Conservation (phyloP, 768 basidiomycete genomes). For the Leucocoprinus leucothites region DNA sequence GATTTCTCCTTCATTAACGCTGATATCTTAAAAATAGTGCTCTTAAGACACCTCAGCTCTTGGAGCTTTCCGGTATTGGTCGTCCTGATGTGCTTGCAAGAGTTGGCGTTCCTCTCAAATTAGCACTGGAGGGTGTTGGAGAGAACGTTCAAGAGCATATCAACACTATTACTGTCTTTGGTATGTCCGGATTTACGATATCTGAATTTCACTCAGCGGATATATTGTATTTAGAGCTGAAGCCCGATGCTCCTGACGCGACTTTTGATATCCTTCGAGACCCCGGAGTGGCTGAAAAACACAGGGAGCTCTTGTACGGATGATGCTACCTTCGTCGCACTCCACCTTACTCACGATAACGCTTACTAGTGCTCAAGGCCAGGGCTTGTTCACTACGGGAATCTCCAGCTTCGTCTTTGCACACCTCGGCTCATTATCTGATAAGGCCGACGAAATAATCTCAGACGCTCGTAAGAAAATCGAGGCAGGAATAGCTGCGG, state of each 20-base stretch:
- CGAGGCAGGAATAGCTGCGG: conserved; percentile 19
- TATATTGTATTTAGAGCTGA: neutral
- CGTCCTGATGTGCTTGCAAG: conserved; percentile 9
- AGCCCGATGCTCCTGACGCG: neutral
- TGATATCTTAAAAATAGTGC: neutral
- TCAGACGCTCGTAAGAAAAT: conserved; percentile 22
- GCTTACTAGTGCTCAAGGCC: neutral
- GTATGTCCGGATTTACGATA: neutral
- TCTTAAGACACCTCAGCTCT: conserved; percentile 16
- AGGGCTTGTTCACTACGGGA: neutral
- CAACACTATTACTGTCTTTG: conserved; percentile 2
- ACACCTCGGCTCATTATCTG: conserved; percentile 20
- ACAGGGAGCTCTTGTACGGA: conserved; percentile 23
- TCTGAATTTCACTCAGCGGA: neutral
- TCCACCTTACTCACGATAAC: conserved; percentile 6
- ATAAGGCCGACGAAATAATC: conserved; percentile 16
- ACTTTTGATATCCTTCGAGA: conserved; percentile 25
- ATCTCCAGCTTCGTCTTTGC: conserved; percentile 11
- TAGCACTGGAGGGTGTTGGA: conserved; percentile 16
- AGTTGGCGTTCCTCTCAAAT: conserved; percentile 13
- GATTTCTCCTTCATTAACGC: neutral
- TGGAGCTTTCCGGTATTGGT: conserved; percentile 12
- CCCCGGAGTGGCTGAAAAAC: conserved; percentile 42
- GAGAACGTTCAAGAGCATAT: conserved; percentile 16
- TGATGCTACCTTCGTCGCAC: neutral